Base-by-base conservation (phyloP, 441 rosid species). In the Croton laevigatus region DNA sequence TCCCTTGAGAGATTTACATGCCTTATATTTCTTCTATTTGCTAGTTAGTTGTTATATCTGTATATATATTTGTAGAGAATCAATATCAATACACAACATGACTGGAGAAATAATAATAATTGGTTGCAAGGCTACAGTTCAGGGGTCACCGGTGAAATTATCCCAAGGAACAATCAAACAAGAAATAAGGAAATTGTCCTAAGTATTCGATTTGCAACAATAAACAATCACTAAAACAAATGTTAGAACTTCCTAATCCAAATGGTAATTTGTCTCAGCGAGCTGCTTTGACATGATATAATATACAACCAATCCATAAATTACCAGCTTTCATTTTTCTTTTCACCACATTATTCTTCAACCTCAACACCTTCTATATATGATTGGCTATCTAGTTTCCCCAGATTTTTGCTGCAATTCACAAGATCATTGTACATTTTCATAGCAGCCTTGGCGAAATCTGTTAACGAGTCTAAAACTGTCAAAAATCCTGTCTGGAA, bases 401-500 rank as follows among this genome's bases (percentile, higher is more conserved):
- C 79, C 2, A 78, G 69, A 55, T 64, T 83, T 65, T 78, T 84
- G 22, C 79, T 52, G 71, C 59, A 76, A 27, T 61, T 76, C 60
- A 80, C 76, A 10, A 89, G 86, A 45, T 84, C 88, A 48, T 76
- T 73, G 72, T 86, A 89, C 87, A 89, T 82, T 20, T 77, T 86
- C 70, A 77, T 73, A 49, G 87, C 81, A 48, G 84, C 83, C 71
- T 80, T 85, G 5, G 87, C 82, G 82, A 87, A 88, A 52, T 82
- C 89, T 1, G 80, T 59, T 13, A 89, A 63, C 2, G 91, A 81
- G 70, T 82, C 83, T 0, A 89, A 88, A 60, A 88, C 87, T 0
- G 76, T 23, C 0, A 73, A 66, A 76, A 89, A 84, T 45, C 92
- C 88, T 0, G 83, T 81, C 73, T 75, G 95, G 37, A 89, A 76